These are phyloP conservation scores for Entrophospora sp. DNA, from an alignment of 192 early-diverging fungal genomes.

Conservation along the genomic window DNA sequence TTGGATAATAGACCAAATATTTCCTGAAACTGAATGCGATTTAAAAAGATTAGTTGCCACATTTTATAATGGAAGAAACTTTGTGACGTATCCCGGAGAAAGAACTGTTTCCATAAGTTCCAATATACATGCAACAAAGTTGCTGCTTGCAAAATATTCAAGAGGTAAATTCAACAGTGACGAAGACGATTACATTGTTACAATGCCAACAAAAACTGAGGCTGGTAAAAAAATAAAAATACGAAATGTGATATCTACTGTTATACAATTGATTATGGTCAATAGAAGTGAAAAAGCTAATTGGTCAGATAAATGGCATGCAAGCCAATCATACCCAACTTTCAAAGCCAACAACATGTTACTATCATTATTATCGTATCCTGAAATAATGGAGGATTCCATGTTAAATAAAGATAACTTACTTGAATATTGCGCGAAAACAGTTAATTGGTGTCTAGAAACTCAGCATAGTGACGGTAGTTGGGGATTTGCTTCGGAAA, in stretches of 20 bases:
- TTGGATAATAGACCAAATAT: too few relatives aligned
- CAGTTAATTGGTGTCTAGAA: background rate
- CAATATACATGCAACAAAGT: too few relatives aligned
- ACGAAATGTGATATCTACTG: background rate
- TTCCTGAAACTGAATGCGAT: too few relatives aligned
- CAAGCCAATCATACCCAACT: background rate
- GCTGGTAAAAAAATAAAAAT: background rate
- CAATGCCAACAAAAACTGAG: background rate
- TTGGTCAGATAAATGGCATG: conserved; percentile 10
- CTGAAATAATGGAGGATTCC: background rate
- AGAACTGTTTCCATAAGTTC: too few relatives aligned
- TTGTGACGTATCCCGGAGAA: too few relatives aligned
- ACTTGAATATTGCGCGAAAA: background rate
- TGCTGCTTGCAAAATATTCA: too few relatives aligned
- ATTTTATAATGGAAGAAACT: too few relatives aligned
- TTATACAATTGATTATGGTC: background rate
- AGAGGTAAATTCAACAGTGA: background rate
- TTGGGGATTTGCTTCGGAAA: conserved; percentile 10
- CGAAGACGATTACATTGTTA: background rate
- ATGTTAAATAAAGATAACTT: background rate
- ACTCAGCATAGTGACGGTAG: conserved; percentile 13
- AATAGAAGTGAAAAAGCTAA: background rate
- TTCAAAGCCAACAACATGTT: background rate
- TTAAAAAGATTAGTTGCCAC: too few relatives aligned
- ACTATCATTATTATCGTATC: background rate